Conservation (phyloP, 495 filamentous ascomycete species). For the Beverwykella pulmonaria region DNA sequence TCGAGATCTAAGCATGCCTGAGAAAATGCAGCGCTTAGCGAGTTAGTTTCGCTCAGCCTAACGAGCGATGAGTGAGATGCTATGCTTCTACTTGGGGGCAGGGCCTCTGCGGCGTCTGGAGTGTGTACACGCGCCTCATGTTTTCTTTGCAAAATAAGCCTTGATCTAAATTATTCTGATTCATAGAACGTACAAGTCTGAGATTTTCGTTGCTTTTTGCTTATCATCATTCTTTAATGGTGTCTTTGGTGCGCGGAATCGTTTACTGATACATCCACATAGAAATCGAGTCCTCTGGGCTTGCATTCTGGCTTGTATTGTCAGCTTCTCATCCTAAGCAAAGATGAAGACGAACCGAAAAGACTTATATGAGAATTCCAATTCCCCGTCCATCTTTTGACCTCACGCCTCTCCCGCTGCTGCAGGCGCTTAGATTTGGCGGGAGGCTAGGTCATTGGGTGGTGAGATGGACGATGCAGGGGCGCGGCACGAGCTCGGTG, state of each 20-base stretch:
- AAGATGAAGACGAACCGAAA: neutral
- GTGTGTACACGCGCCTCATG: neutral
- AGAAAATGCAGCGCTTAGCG: conserved; percentile 4
- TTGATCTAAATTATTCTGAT: neutral
- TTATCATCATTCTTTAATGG: neutral
- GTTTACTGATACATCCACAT: conserved; percentile 3
- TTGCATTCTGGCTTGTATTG: neutral
- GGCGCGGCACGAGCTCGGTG: too few species aligned
- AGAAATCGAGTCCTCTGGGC: neutral
- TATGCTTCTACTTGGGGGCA: neutral
- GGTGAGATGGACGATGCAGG: too few species aligned
- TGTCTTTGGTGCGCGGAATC: neutral
- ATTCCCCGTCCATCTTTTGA: too few species aligned
- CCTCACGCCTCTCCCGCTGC: too few species aligned
- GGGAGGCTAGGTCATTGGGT: too few species aligned
- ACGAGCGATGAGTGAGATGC: neutral
- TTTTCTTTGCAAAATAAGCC: neutral
- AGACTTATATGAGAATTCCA: too few species aligned
- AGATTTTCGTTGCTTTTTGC: neutral
- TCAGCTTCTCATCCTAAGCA: neutral
- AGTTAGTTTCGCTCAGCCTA: neutral
- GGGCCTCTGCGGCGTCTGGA: neutral
- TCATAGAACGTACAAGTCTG: neutral
- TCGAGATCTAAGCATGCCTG: neutral
- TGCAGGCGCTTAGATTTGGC: too few species aligned